A percentile compares a stretch with the other conserved stretches of the same genome.
Conservation (phyloP, 2,329 filamentous ascomycete genomes). For the Paracamarosporium sp. region DNA sequence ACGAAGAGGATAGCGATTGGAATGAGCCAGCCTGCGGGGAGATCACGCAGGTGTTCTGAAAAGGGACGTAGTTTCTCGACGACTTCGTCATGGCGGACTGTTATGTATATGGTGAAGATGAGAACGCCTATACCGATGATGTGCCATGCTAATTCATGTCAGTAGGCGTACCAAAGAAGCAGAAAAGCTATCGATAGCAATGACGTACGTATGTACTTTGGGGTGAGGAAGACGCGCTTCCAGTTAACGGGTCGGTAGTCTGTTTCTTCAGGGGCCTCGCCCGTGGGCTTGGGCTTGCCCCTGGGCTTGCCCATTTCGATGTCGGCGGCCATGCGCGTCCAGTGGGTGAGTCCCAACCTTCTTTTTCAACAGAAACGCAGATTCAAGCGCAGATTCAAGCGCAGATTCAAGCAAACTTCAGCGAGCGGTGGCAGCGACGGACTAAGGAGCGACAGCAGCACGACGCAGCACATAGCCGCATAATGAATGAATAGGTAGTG, state of each 20-base stretch:
- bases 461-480: constrained; percentile 3
- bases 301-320: constrained; percentile 39
- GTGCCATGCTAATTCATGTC: constrained; percentile 36
- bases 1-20: constrained; percentile 41
- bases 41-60: constrained; percentile 41
- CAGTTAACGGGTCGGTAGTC: constrained; percentile 42
- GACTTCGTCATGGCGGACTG: constrained; percentile 38
- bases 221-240: constrained; percentile 41
- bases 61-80: constrained; percentile 43
- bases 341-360: neutral
- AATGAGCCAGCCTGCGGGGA: constrained; percentile 45
- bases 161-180: neutral
- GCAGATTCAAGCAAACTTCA: neutral
- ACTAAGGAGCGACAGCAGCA: neutral
- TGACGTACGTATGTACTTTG: constrained; percentile 44
- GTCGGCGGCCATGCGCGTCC: constrained; percentile 24
- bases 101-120: constrained; percentile 35
- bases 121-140: constrained; percentile 35
- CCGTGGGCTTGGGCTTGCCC: constrained; percentile 27
- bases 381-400: neutral
- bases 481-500: constrained; percentile 18
- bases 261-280: constrained; percentile 32
- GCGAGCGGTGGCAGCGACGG: neutral
- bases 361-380: neutral
- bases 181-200: neutral